These are phyloP conservation scores for Canavalia gladiata DNA, from an alignment of 306 rosid species.

Conservation along the genomic window DNA sequence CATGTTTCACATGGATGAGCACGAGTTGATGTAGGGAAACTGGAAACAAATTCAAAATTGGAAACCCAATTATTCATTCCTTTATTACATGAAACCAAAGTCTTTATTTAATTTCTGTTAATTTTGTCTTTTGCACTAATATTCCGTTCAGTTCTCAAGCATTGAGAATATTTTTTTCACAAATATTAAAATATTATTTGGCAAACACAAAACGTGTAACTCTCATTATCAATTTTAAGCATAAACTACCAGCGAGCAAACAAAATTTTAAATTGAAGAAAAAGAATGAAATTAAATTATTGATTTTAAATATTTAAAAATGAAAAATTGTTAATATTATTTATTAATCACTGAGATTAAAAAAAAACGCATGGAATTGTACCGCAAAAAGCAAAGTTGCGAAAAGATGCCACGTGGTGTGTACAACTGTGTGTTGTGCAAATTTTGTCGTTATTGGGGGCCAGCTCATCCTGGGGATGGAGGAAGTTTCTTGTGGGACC, in stretches of 20 bases:
- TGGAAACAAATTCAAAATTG: not conserved
- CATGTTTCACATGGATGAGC: too few species aligned
- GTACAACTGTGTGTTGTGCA: not conserved
- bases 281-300: not conserved
- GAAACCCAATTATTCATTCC: not conserved
- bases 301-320: too few species aligned
- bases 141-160: not conserved
- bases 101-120: not conserved
- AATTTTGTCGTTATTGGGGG: conserved; percentile 35
- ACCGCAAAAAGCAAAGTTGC: too few species aligned
- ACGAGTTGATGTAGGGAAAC: not conserved
- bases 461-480: conserved; percentile 45
- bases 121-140: not conserved
- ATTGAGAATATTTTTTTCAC: not conserved
- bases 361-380: not conserved
- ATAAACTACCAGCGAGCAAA: not conserved
- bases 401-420: conserved; percentile 13
- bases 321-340: too few species aligned
- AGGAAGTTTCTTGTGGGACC: conserved; percentile 54
- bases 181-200: not conserved
- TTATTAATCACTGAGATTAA: too few species aligned
- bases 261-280: not conserved
- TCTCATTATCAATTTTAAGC: not conserved
- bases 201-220: not conserved
- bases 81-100: not conserved